phyloP scores from a whole-genome alignment of 192 early-diverging fungal species.

The Paraglomus brasilianum region DNA sequence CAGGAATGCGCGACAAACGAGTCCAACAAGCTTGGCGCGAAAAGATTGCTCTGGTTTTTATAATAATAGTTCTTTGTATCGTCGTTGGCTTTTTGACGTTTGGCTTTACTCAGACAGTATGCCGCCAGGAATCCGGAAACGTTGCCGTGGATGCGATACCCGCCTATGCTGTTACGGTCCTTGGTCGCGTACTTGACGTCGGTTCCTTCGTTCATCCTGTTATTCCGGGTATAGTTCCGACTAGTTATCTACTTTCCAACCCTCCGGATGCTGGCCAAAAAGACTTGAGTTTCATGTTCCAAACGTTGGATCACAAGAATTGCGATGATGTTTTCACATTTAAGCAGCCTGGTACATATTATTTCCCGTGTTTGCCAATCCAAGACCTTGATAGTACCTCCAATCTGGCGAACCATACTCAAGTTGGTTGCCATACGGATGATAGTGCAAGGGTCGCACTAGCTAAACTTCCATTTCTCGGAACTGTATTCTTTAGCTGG shows the following conservation, averaged over 20 bases:
- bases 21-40: conserved; percentile 87
- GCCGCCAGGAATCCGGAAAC: conserved; percentile 39
- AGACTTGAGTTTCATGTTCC: conserved; percentile 78
- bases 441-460: conserved; percentile 42
- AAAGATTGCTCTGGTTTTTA: conserved; percentile 83
- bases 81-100: conserved; percentile 85
- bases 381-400: conserved; percentile 42
- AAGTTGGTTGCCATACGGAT: conserved; percentile 40
- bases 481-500: conserved; percentile 69
- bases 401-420: conserved; percentile 42
- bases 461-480: conserved; percentile 47
- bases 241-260: background rate
- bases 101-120: conserved; percentile 70
- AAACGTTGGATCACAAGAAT: conserved; percentile 65
- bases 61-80: conserved; percentile 72
- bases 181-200: conserved; percentile 59
- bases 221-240: background rate
- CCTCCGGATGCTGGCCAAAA: conserved; percentile 50
- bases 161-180: conserved; percentile 59
- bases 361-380: conserved; percentile 70
- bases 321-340: conserved; percentile 60
- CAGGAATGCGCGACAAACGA: conserved; percentile 57
- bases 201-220: conserved; percentile 13
- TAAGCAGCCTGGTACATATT: conserved; percentile 36
- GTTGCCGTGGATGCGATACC: conserved; percentile 38